Conservation (phyloP, 805 yeast species). For the Pichia eremophila region DNA sequence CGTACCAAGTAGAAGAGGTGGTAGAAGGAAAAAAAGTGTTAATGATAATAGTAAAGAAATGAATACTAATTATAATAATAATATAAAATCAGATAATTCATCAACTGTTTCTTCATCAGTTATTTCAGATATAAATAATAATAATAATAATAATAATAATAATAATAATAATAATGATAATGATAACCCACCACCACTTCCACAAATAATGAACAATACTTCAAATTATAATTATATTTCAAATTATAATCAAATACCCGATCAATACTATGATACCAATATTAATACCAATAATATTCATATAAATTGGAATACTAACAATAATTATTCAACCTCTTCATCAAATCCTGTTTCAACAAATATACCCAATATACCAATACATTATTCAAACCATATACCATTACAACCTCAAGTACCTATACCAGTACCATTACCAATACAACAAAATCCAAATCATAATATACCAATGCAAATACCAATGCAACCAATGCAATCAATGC, state of each 20-base stretch:
- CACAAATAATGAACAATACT: no score
- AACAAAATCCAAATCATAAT: no score
- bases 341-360: neutral
- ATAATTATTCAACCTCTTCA: neutral
- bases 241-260: no score
- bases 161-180: neutral
- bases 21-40: slow-evolving; percentile 35
- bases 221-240: no score
- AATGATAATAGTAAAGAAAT: no score
- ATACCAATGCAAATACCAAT: no score
- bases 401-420: neutral
- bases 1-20: slow-evolving; percentile 50
- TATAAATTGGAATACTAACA: no score
- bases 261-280: no score
- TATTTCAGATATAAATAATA: neutral
- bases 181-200: no score
- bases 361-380: no score
- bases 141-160: neutral
- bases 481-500: neutral
- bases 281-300: no score
- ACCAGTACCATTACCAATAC: neutral
- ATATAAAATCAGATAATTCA: neutral
- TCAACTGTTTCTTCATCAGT: slow-evolving; percentile 1
- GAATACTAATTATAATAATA: no score
- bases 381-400: neutral